Percentiles rank a stretch among this genome's conserved stretches.
Evolutionary conservation across 108 stramenopile species (phyloP).

Genomic region (Fragilaria crotonensis): DNA sequence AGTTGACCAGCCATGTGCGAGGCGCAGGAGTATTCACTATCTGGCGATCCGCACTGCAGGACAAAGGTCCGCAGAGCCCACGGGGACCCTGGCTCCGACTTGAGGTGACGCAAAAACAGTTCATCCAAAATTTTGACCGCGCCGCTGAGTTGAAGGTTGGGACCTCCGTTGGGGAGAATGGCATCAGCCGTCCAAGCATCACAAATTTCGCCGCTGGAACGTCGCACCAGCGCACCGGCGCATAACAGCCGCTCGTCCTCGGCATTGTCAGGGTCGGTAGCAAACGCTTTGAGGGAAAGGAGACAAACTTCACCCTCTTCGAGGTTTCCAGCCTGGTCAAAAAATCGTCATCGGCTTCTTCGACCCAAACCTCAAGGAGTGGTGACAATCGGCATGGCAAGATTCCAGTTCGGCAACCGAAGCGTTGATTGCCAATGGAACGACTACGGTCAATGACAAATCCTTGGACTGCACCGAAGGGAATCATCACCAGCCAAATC

Average conservation of each 20-base stretch:
- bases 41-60: neutral
- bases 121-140: conserved; percentile 21
- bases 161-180: conserved; percentile 18
- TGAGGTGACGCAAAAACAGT: conserved; percentile 16
- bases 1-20: conserved; percentile 19
- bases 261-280: neutral
- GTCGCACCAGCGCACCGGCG: conserved; percentile 27
- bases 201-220: conserved; percentile 11
- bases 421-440: no score
- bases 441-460: no score
- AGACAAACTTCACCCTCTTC: conserved; percentile 32
- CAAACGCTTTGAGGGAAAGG: conserved; percentile 26
- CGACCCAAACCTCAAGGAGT: no score
- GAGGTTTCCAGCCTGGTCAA: conserved; percentile 32
- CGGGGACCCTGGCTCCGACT: neutral
- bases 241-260: conserved; percentile 12
- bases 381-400: no score
- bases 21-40: conserved; percentile 12
- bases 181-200: conserved; percentile 40
- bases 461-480: no score
- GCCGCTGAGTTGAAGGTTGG: conserved; percentile 29
- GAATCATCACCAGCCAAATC: no score
- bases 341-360: conserved; percentile 34
- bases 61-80: neutral
- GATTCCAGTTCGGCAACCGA: no score